Conservation (phyloP, 2,329 filamentous ascomycete species). For the Aspergillus nomiae region DNA sequence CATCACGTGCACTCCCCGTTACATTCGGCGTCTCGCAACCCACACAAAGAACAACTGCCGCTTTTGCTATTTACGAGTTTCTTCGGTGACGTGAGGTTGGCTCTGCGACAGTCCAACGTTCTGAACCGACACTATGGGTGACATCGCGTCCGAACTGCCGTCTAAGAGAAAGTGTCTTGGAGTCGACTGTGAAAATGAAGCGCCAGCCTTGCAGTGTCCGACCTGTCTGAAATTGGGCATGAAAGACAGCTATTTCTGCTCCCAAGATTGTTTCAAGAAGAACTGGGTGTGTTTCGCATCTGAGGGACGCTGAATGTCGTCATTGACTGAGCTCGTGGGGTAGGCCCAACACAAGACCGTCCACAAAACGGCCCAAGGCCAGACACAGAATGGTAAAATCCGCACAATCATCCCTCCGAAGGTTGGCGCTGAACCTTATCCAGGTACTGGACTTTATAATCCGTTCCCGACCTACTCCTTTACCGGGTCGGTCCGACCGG, state of each 20-base stretch:
- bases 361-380: slow-evolving; percentile 61
- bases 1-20: no score
- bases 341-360: slow-evolving; percentile 55
- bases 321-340: slow-evolving; percentile 5
- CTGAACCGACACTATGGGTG: no score
- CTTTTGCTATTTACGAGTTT: no score
- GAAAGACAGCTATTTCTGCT: slow-evolving; percentile 70
- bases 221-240: slow-evolving; percentile 85
- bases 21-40: no score
- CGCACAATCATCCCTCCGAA: slow-evolving; percentile 63
- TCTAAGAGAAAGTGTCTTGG: slow-evolving; percentile 61
- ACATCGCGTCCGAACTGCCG: no score
- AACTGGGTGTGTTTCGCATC: slow-evolving; percentile 72
- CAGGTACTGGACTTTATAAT: slow-evolving; percentile 80
- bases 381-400: slow-evolving; percentile 70
- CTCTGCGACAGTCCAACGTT: no score
- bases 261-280: slow-evolving; percentile 93
- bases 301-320: no score
- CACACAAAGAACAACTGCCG: no score
- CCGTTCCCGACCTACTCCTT: slow-evolving; percentile 82
- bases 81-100: no score
- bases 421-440: slow-evolving; percentile 66
- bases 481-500: slow-evolving; percentile 75
- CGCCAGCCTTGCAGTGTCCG: slow-evolving; percentile 80
- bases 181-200: slow-evolving; percentile 78